These are phyloP conservation scores for Yamadazyma triangularis DNA, from an alignment of 1,139 yeast species.

Conservation along the genomic window DNA sequence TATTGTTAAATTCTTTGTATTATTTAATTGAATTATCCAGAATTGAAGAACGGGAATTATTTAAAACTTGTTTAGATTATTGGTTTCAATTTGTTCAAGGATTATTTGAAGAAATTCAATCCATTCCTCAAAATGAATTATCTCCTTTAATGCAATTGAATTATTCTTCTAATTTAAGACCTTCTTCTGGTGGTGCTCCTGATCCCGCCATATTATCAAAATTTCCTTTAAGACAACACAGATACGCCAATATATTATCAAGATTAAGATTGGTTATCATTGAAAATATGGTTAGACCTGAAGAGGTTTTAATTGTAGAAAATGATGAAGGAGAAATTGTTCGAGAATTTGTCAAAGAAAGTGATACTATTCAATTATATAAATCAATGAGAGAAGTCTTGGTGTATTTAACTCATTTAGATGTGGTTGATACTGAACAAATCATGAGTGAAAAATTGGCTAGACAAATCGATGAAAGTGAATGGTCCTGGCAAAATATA, in stretches of 20 bases:
- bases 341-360: conserved; percentile 93
- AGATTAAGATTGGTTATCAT: conserved; percentile 85
- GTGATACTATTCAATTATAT: conserved; percentile 93
- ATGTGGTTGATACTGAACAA: conserved; percentile 88
- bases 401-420: conserved; percentile 91
- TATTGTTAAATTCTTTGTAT: conserved; percentile 67
- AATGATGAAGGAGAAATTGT: conserved; percentile 99
- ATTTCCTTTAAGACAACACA: conserved; percentile 82
- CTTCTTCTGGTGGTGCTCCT: conserved; percentile 67
- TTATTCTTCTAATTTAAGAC: conserved; percentile 44
- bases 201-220: conserved; percentile 74
- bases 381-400: conserved; percentile 94
- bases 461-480: conserved; percentile 90
- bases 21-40: conserved; percentile 82
- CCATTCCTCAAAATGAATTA: conserved; percentile 65
- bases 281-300: conserved; percentile 98
- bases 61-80: conserved; percentile 91
- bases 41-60: conserved; percentile 92
- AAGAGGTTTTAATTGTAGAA: conserved; percentile 93
- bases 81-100: conserved; percentile 84
- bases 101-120: conserved; percentile 81
- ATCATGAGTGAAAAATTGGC: conserved; percentile 91
- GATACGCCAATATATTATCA: conserved; percentile 69
- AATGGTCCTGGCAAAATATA: conserved; percentile 99
- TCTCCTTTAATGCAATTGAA: conserved; percentile 74